Percentiles rank a stretch among this genome's conserved stretches.
Evolutionary conservation across 2,329 filamentous ascomycete species (phyloP).

Genomic region (Colletotrichum cuscutae): DNA sequence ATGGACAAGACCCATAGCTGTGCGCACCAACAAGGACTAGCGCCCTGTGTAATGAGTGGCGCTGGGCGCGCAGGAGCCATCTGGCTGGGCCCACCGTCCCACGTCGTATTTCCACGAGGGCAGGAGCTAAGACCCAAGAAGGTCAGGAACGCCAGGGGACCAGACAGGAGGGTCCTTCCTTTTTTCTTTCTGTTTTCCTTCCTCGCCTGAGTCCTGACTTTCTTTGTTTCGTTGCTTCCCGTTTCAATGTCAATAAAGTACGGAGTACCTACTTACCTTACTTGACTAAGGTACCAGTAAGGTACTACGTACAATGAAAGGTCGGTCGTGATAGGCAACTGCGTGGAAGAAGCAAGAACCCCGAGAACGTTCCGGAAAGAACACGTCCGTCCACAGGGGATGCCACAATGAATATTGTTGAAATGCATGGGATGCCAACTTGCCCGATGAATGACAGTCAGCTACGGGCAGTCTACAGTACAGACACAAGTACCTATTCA

Average conservation of each 20-base stretch:
- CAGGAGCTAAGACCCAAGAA: neutral
- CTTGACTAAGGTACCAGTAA: too few species aligned
- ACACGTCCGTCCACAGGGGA: neutral
- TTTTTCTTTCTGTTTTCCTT: neutral
- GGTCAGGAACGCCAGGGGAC: neutral
- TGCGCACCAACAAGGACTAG: neutral
- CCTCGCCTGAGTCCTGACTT: neutral
- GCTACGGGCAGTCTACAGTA: neutral
- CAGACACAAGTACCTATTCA: neutral
- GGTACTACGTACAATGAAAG: neutral
- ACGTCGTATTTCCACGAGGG: neutral
- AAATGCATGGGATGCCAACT: neutral
- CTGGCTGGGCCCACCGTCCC: neutral
- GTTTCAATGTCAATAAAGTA: too few species aligned
- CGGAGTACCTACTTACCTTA: too few species aligned
- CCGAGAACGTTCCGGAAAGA: neutral
- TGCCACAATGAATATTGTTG: too few species aligned
- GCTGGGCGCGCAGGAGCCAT: neutral
- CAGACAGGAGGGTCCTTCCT: neutral
- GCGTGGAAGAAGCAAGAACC: neutral
- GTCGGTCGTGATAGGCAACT: neutral
- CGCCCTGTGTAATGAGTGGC: slow-evolving; percentile 24
- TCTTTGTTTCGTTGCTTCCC: neutral
- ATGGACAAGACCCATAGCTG: neutral
- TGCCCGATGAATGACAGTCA: neutral